Base-by-base conservation (phyloP, 2,329 filamentous ascomycete genomes). In the Colletotrichum eleusines region DNA sequence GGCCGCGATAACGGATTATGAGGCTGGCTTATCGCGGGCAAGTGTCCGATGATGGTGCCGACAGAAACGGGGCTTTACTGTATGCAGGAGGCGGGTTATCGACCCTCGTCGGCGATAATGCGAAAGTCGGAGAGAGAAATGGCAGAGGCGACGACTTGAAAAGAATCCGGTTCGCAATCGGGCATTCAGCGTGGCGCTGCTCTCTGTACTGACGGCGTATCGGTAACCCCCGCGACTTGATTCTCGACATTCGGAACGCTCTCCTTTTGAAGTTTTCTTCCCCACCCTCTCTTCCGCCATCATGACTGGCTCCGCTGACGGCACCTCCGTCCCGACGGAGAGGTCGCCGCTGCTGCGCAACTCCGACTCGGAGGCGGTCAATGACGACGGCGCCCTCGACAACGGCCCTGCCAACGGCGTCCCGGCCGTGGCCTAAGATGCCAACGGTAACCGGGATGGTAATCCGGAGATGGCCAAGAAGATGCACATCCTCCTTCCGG, bases 401-500 rank as follows among this genome's bases (percentile, higher is more conserved):
- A 63, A 48, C 16, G 64, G 59, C 35, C 31, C 20, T 2, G 23
- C 50, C 12, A 40, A 23, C 28, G 38, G 77, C 77, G n/a, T 46
- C 50, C 63, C 58, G 26, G 26, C 42, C n/a, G n/a, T 44, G 28
- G 31, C 31, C n/a, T 7, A 46, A n/a, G 58, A 50, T 23, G 65
- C 42, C 72, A 65, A 33, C 33, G 62, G 48, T 3, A 67, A 65
- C 16, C 68, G 69, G 46, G 74, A 75, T 28, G 76, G 76, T 23
- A 67, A 75, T 54, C 76, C 76, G n/a, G 74, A 75, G 55, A 76
- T 79, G 74, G 76, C 77, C 6, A 75, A 76, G 54, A 81, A 81
- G 73, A 78, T 83, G 77, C 78, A 82, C 69, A 55, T 82, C 6
- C 72, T 83, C 40, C 55, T 83, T 35, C 80, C 79, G 6, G 79